Conservation (phyloP, 2,329 filamentous ascomycete genomes). For the Dryadomyces quercus-mongolicae region DNA sequence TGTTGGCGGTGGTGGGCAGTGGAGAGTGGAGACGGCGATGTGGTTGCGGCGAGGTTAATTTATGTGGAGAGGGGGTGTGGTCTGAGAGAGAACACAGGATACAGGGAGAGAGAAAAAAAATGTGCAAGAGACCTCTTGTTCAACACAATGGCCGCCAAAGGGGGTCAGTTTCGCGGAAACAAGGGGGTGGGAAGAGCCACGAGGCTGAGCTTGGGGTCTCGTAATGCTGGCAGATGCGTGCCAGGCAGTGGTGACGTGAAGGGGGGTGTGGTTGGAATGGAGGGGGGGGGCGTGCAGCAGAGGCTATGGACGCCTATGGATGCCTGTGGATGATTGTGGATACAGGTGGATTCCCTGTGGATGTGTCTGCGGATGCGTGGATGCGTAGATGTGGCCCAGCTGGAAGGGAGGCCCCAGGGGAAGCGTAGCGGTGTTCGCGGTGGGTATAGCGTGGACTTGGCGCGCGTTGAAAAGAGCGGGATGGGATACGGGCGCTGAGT, state of each 20-base stretch:
- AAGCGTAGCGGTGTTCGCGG: not conserved
- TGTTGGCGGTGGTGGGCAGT: conserved; percentile 8
- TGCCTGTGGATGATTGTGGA: not conserved
- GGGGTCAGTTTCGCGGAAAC: conserved; percentile 3
- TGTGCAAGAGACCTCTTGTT: conserved; percentile 1
- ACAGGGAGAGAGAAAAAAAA: not conserved
- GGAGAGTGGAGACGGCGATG: conserved; percentile 2
- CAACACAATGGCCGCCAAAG: conserved; percentile 1
- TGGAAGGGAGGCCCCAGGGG: conserved; percentile 1
- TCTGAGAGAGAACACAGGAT: not conserved
- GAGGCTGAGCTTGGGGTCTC: conserved; percentile 12
- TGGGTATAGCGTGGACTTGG: not conserved
- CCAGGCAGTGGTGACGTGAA: conserved; percentile 11
- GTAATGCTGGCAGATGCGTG: conserved; percentile 3
- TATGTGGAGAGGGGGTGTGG: conserved; percentile 3
- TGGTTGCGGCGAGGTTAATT: conserved; percentile 11
- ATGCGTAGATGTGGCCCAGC: conserved; percentile 1
- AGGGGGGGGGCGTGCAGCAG: not conserved
- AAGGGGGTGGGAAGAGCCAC: conserved; percentile 5
- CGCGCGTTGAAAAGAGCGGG: not conserved
- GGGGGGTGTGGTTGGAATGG: not conserved
- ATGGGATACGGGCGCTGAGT: no score
- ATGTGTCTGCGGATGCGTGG: not conserved
- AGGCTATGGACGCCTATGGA: not conserved
- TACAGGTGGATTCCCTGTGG: not conserved